Conservation (phyloP, 768 basidiomycete genomes). For the Pleurotus giganteus region DNA sequence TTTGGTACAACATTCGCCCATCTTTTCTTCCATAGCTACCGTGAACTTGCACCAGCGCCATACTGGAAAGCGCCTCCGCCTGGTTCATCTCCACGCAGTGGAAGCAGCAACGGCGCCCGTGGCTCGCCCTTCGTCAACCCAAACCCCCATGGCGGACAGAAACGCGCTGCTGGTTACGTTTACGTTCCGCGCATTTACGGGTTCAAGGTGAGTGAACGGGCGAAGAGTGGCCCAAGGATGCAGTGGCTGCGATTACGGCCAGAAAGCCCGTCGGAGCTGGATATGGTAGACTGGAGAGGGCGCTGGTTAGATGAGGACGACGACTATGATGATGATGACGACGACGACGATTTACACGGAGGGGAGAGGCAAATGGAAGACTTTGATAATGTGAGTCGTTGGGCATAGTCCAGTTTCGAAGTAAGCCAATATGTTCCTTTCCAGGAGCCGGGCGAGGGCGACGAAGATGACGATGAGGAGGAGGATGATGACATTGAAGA, state of each 20-base stretch:
- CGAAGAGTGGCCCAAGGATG: slow-evolving; percentile 95
- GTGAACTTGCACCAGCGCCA: slow-evolving; percentile 90
- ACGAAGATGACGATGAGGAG: slow-evolving; percentile 59
- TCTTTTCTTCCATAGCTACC: slow-evolving; percentile 97
- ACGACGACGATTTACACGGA: slow-evolving; percentile 71
- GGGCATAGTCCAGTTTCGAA: too few species aligned
- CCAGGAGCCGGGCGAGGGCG: slow-evolving; percentile 50
- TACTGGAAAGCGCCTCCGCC: slow-evolving; percentile 74
- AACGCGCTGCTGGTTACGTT: slow-evolving; percentile 80
- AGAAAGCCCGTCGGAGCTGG: slow-evolving; percentile 74
- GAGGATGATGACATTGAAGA: slow-evolving; percentile 61
- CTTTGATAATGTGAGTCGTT: slow-evolving; percentile 69
- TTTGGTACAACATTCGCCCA: slow-evolving; percentile 99
- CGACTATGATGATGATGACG: slow-evolving; percentile 63
- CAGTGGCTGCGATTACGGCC: slow-evolving; percentile 92
- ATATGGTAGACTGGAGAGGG: slow-evolving; percentile 88
- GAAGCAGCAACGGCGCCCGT: slow-evolving; percentile 45
- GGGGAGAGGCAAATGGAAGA: slow-evolving; percentile 80
- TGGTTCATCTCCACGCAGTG: slow-evolving; percentile 46
- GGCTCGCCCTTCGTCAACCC: slow-evolving; percentile 77
- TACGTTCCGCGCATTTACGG: slow-evolving; percentile 95
- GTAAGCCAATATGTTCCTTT: too few species aligned
- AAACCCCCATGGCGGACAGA: slow-evolving; percentile 87
- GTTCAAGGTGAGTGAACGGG: slow-evolving; percentile 94
- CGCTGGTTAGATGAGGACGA: slow-evolving; percentile 75